Evolutionary conservation across 495 filamentous ascomycete species (phyloP).

Genomic region (Tuber melanosporum): DNA sequence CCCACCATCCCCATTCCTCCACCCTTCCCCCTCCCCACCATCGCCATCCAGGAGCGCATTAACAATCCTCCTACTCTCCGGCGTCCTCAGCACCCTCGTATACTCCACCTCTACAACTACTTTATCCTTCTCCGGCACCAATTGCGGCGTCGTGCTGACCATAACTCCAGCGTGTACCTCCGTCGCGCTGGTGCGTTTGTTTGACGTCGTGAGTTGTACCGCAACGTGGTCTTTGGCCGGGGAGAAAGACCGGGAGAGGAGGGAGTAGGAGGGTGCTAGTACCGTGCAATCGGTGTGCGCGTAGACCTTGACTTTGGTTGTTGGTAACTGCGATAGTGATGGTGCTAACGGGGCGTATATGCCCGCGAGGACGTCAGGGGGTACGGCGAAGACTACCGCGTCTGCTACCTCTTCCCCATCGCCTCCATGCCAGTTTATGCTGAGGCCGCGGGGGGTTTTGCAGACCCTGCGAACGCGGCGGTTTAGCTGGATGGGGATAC

Average conservation of each 20-base stretch:
- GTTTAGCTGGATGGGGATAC: conserved; percentile 36
- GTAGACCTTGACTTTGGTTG: conserved; percentile 44
- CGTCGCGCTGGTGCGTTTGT: conserved; percentile 10
- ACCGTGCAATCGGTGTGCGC: conserved; percentile 45
- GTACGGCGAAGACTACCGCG: conserved; percentile 47
- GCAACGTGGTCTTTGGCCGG: not conserved
- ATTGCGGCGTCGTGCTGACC: conserved; percentile 15
- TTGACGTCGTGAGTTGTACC: not conserved
- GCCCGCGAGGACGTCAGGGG: conserved; percentile 45
- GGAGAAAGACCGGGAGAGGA: not conserved
- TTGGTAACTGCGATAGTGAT: conserved; percentile 46
- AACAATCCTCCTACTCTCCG: conserved; percentile 38
- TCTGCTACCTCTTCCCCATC: conserved; percentile 42
- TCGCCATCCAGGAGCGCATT: conserved; percentile 13
- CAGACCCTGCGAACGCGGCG: conserved; percentile 6
- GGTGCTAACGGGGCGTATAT: conserved; percentile 47
- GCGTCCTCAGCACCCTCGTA: conserved; percentile 43
- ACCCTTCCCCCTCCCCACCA: conserved; percentile 24
- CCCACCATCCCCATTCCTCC: conserved; percentile 50
- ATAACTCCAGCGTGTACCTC: conserved; percentile 13
- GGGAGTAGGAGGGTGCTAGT: not conserved
- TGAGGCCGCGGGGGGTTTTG: not conserved
- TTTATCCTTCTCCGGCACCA: conserved; percentile 7
- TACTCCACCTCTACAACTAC: conserved; percentile 39
- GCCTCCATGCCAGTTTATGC: conserved; percentile 8